phyloP scores from a whole-genome alignment of 768 basidiomycete genomes.

The Cubamyces lactineus region DNA sequence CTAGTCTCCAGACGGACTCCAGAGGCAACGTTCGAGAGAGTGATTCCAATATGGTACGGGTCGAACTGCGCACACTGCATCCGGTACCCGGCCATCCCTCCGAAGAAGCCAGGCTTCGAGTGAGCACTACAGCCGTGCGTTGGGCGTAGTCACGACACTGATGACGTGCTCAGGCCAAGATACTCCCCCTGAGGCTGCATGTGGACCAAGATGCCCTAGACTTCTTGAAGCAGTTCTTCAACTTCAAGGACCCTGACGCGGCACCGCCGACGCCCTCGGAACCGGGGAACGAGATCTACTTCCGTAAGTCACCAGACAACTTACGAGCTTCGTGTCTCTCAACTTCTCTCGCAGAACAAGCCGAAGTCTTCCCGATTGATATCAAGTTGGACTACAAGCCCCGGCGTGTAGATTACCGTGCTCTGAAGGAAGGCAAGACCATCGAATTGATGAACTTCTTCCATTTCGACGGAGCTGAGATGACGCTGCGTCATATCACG shows the following conservation, averaged over 20 bases:
- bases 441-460: conserved; percentile 99
- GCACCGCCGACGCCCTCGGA: conserved; percentile 41
- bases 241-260: conserved; percentile 71
- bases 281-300: conserved; percentile 58
- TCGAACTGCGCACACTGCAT: conserved; percentile 75
- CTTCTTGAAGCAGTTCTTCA: conserved; percentile 96
- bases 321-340: not conserved
- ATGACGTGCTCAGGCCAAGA: conserved; percentile 65
- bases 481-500: conserved; percentile 94
- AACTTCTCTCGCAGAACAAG: conserved; percentile 62
- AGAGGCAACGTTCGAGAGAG: conserved; percentile 89
- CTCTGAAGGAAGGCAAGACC: conserved; percentile 85
- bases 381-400: conserved; percentile 98
- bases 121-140: conserved; percentile 41
- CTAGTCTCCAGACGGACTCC: conserved; percentile 80
- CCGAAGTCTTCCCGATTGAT: conserved; percentile 93
- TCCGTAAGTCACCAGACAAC: conserved; percentile 55
- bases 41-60: conserved; percentile 89
- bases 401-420: conserved; percentile 92
- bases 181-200: conserved; percentile 87
- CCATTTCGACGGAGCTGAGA: conserved; percentile 98
- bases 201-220: conserved; percentile 99
- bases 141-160: conserved; percentile 6
- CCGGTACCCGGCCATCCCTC: conserved; percentile 68
- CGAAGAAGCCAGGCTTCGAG: conserved; percentile 80